A percentile compares a stretch with the other conserved stretches of the same genome.
Conservation (phyloP, 2,329 filamentous ascomycete genomes). For the Bipolaris victoriae region DNA sequence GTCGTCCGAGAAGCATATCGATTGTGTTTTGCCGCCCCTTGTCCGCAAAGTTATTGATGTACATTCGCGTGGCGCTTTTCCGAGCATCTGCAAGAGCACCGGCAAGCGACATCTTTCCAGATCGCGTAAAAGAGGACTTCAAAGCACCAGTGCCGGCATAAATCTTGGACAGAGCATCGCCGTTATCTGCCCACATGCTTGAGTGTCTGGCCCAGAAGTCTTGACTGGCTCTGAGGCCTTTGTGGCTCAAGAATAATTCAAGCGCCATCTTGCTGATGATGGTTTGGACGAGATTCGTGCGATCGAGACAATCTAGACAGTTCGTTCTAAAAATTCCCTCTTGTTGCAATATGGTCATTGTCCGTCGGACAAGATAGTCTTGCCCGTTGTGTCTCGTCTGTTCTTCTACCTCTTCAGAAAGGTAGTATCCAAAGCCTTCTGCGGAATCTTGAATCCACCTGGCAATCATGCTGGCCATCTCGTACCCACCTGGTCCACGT, state of each 20-base stretch:
- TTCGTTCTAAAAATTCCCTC: slow-evolving; percentile 97
- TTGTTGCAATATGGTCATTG: slow-evolving; percentile 80
- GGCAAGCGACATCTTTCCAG: slow-evolving; percentile 93
- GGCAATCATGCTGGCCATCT: slow-evolving; percentile 85
- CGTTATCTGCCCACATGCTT: slow-evolving; percentile 95
- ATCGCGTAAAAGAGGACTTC: slow-evolving; percentile 92
- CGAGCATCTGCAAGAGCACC: slow-evolving; percentile 93
- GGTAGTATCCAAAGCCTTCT: slow-evolving; percentile 89
- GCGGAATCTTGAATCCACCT: slow-evolving; percentile 78
- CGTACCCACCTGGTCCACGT: slow-evolving; percentile 82
- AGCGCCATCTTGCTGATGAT: slow-evolving; percentile 94
- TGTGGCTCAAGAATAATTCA: slow-evolving; percentile 79
- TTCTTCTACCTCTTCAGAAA: slow-evolving; percentile 75
- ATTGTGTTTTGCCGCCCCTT: slow-evolving; percentile 93
- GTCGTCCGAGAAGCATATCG: slow-evolving; percentile 84
- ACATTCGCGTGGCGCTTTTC: slow-evolving; percentile 91
- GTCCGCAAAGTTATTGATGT: slow-evolving; percentile 97
- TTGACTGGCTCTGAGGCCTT: slow-evolving; percentile 69
- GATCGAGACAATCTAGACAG: slow-evolving; percentile 92
- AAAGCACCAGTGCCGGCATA: slow-evolving; percentile 96
- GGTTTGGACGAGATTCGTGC: slow-evolving; percentile 94
- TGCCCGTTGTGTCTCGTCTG: slow-evolving; percentile 51
- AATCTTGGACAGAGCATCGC: slow-evolving; percentile 90
- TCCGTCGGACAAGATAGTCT: slow-evolving; percentile 46
- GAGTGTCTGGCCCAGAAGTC: slow-evolving; percentile 95